Conservation (phyloP, 768 basidiomycete species). For the Rhodotorula toruloides region DNA sequence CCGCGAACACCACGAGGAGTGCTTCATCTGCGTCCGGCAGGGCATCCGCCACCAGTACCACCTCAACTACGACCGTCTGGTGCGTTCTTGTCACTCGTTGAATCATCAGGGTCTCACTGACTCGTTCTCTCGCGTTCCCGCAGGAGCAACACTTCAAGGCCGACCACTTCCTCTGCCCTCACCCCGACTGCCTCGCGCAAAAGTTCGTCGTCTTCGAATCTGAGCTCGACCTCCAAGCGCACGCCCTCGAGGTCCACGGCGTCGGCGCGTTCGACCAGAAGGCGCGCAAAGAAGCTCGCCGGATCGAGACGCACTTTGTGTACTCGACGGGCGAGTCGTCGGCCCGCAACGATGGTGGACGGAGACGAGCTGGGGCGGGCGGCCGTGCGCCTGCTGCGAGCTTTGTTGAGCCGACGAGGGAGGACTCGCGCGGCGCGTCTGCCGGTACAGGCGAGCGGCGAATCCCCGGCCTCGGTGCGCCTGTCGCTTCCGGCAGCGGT, state of each 20-base stretch:
- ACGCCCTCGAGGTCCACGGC: slow-evolving; percentile 79
- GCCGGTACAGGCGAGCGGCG: slow-evolving; percentile 32
- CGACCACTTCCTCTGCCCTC: slow-evolving; percentile 71
- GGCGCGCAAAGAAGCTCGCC: slow-evolving; percentile 63
- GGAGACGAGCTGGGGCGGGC: slow-evolving; percentile 2
- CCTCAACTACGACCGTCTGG: slow-evolving; percentile 93
- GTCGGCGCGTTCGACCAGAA: slow-evolving; percentile 51
- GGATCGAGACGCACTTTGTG: slow-evolving; percentile 59
- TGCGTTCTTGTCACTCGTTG: slow-evolving; percentile 76
- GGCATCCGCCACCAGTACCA: slow-evolving; percentile 88
- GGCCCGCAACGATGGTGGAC: slow-evolving; percentile 1
- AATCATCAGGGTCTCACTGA: not conserved
- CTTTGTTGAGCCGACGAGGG: slow-evolving; percentile 18
- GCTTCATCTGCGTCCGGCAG: slow-evolving; percentile 73
- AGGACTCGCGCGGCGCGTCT: not conserved
- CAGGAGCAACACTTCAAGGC: slow-evolving; percentile 76
- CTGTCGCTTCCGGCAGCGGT: not conserved
- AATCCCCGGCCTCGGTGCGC: slow-evolving; percentile 35
- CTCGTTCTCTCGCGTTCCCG: slow-evolving; percentile 51
- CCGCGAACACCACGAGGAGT: slow-evolving; percentile 90
- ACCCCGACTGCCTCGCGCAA: slow-evolving; percentile 66
- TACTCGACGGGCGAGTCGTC: slow-evolving; percentile 27
- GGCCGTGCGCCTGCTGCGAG: slow-evolving; percentile 11
- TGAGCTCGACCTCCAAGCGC: slow-evolving; percentile 80
- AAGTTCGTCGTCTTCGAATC: slow-evolving; percentile 95